Conservation (phyloP, 768 basidiomycete genomes). For the Rhodosporidiobolus sp. region DNA sequence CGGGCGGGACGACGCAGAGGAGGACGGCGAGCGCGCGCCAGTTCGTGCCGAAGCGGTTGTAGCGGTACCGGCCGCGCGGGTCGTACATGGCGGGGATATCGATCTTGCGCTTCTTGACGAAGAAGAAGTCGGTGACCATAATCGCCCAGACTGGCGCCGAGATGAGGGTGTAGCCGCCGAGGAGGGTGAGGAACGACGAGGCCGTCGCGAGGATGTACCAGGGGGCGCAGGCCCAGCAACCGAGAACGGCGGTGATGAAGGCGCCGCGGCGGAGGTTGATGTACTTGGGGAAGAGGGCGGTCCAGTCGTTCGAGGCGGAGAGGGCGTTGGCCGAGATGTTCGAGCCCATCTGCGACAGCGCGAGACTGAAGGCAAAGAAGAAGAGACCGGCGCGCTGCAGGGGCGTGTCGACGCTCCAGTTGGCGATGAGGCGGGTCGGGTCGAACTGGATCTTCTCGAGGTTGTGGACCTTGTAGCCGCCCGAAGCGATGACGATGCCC, state of each 20-base stretch:
- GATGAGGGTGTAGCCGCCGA: slow-evolving; percentile 63
- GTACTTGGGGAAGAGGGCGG: slow-evolving; percentile 50
- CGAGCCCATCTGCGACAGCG: slow-evolving; percentile 9
- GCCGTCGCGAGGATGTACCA: slow-evolving; percentile 72
- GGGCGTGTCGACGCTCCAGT: neutral
- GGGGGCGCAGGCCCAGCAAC: slow-evolving; percentile 50
- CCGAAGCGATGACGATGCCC: slow-evolving; percentile 12
- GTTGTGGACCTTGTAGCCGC: slow-evolving; percentile 12
- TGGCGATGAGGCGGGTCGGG: slow-evolving; percentile 32
- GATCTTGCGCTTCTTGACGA: slow-evolving; percentile 65
- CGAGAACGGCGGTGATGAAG: slow-evolving; percentile 65
- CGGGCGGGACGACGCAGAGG: slow-evolving; percentile 65
- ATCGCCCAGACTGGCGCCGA: slow-evolving; percentile 79
- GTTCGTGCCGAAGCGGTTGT: slow-evolving; percentile 51
- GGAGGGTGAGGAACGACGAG: slow-evolving; percentile 37
- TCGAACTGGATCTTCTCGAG: slow-evolving; percentile 24
- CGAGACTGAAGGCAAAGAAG: slow-evolving; percentile 19
- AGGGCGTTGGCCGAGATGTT: slow-evolving; percentile 31
- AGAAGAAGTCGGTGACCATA: slow-evolving; percentile 66
- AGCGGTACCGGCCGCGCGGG: slow-evolving; percentile 56
- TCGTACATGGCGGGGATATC: slow-evolving; percentile 82
- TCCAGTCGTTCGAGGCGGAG: slow-evolving; percentile 25
- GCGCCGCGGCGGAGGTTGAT: slow-evolving; percentile 75
- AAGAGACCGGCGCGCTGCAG: slow-evolving; percentile 37
- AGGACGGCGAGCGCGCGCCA: slow-evolving; percentile 74